Percentiles rank a stretch among this genome's conserved stretches.
Conservation (phyloP, 495 filamentous ascomycete genomes). For the Hypoxylon subgilvum region DNA sequence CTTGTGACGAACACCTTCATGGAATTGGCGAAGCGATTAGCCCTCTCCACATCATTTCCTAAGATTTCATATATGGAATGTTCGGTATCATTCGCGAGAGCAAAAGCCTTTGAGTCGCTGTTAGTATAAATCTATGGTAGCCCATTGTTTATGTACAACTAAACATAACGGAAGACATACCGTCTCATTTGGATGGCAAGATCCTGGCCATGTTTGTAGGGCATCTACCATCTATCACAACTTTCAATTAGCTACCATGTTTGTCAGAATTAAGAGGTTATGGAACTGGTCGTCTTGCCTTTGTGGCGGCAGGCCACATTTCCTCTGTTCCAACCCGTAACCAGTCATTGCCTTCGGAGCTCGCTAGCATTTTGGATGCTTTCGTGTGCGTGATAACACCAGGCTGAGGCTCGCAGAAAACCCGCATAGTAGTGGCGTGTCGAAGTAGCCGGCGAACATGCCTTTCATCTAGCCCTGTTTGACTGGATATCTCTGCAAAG, state of each 20-base stretch:
- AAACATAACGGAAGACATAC: neutral
- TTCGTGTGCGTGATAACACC: slow-evolving; percentile 51
- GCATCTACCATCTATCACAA: slow-evolving; percentile 30
- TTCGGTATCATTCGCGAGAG: neutral
- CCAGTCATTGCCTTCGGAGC: slow-evolving; percentile 39
- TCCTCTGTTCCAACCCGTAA: slow-evolving; percentile 36
- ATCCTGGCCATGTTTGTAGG: slow-evolving; percentile 2
- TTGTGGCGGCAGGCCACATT: slow-evolving; percentile 15
- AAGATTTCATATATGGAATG: neutral
- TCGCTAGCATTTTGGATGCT: slow-evolving; percentile 41
- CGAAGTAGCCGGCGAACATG: slow-evolving; percentile 49
- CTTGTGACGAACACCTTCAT: slow-evolving; percentile 21
- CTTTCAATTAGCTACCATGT: too few species aligned
- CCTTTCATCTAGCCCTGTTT: slow-evolving; percentile 29
- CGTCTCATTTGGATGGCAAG: neutral
- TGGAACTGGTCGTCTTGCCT: neutral
- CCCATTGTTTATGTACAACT: too few species aligned
- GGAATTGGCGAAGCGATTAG: neutral
- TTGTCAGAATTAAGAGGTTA: too few species aligned
- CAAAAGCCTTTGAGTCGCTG: neutral
- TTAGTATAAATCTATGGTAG: too few species aligned
- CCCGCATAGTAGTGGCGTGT: slow-evolving; percentile 50
- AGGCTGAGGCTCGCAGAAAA: slow-evolving; percentile 51
- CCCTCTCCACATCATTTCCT: neutral
- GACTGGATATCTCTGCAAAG: slow-evolving; percentile 41